Evolutionary conservation across 345 rosid genomes (phyloP), one percentile per base, ranked within the genome.

Genomic region (Brassica napus): DNA sequence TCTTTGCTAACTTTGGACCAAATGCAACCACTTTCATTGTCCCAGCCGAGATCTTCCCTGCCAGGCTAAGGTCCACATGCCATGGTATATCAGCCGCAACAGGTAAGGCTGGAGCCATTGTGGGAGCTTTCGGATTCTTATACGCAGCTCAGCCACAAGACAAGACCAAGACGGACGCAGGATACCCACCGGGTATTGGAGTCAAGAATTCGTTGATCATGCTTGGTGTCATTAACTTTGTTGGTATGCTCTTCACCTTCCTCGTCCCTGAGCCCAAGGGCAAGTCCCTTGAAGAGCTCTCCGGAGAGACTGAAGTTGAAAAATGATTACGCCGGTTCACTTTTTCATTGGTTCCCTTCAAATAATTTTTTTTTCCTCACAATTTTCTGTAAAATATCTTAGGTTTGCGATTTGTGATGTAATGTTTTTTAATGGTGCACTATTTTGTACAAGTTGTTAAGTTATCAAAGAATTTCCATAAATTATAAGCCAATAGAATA

Each of bases 61-160:
- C 23, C n/a, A 49, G 57, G 57, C 57, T 49, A 49, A 49, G 57
- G 78, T 89, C 97, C 3, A 91, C 91, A 6, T 88, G 97, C 83
- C 94, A 91, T 4, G 94, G 94, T 4, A 89, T 89, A 82, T 89
- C 92, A 9, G 92, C 91, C 0, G 92, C 92, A 0, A 59, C 89
- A 0, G 94, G 97, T 10, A 88, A 91, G 76, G 87, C 87, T 0
- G 90, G 94, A 16, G 94, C 92, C 8, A 88, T 89, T 0, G 85
- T 90, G 0, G 94, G 94, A 4, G 88, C 92, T 0, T 92, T 91
- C 7, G 94, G 94, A 2, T 91, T 88, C 79, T n/a, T 89, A 54
- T 89, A 87, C 0, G 87, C 88, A 0, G 87, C 83, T 0, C 96
- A 89, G 65, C 69, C 74, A 66, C 73, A 72, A 14, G 74, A 79